Evolutionary conservation across 306 rosid genomes (phyloP), one percentile per base, ranked within the genome.

Genomic region (Pueraria montana): DNA sequence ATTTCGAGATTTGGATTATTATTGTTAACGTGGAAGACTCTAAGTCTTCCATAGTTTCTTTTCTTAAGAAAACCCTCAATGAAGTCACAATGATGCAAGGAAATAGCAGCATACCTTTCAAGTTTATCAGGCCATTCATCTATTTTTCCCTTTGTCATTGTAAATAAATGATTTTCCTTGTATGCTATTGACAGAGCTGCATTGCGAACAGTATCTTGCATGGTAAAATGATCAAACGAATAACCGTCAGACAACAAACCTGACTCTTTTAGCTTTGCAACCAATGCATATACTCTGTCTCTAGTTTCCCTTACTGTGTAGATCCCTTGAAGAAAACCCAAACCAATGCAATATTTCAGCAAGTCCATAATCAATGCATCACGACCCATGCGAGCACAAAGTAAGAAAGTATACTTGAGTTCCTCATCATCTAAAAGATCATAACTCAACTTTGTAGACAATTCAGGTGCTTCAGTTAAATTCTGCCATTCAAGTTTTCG

Each of bases 381-480:
- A 3, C 26, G 65, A 20, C 8, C 72, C 32, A 76, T 46, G 8
- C 11, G 24, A 80, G 86, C 78, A 67, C 91, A 89, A 0, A 80
- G 53, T 55, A 85, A 26, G 80, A 89, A 85, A 13, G 56, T 16
- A 1, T 58, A 11, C 53, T 87, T 30, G 17, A 76, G 63, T 48
- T 84, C 87, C 8, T 27, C 64, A 12, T 69, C 81, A 24, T 69
- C 81, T 32, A 87, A 4, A 5, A 43, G 84, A 0, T 62, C 24
- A 45, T 72, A 89, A 80, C 90, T 87, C 63, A 87, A 30, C 76
- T 48, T 45, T 53, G 82, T 83, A 17, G 72, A 58, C 12, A 14
- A 67, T 21, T 83, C 78, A 2, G 23, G 26, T 2, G 46, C 18
- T 66, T 53, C 67, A 21, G 17, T 48, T 10, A 18, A 34, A 0